Conservation (phyloP, 2,329 filamentous ascomycete species). For the Chalaropsis thielavioides region DNA sequence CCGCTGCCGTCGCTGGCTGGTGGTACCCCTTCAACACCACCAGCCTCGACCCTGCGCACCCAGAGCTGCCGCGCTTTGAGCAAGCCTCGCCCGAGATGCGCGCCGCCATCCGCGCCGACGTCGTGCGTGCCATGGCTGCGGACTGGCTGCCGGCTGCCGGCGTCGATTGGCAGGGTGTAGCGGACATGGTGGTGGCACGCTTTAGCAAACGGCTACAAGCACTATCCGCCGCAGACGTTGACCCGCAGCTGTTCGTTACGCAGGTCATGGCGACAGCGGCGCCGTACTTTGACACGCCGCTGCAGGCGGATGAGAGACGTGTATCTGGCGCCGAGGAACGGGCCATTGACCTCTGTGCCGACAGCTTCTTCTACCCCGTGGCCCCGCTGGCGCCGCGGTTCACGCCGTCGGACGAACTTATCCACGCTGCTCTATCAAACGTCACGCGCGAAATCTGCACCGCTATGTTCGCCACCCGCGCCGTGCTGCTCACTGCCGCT, state of each 20-base stretch:
- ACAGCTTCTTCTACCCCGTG: conserved; percentile 28
- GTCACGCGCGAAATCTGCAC: conserved; percentile 30
- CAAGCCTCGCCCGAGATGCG: conserved; percentile 24
- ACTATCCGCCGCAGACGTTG: conserved; percentile 24
- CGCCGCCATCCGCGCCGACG: conserved; percentile 28
- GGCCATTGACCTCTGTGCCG: conserved; percentile 31
- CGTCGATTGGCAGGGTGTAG: conserved; percentile 51
- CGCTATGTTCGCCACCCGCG: conserved; percentile 20
- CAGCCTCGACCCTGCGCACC: conserved; percentile 26
- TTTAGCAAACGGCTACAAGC: conserved; percentile 41
- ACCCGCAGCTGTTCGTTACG: conserved; percentile 23
- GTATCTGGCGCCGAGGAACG: conserved; percentile 20
- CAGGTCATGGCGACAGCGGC: conserved; percentile 30
- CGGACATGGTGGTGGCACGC: conserved; percentile 50
- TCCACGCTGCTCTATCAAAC: conserved; percentile 30
- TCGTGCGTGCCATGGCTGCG: conserved; percentile 27
- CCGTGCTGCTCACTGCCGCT: conserved; percentile 7
- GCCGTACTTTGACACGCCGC: conserved; percentile 30
- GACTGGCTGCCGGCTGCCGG: background rate
- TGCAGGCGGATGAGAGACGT: conserved; percentile 20
- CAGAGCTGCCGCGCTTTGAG: conserved; percentile 25
- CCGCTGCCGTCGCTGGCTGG: conserved; percentile 36
- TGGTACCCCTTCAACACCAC: conserved; percentile 38
- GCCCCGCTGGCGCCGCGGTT: conserved; percentile 21
- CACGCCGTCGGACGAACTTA: conserved; percentile 31